phyloP scores from a whole-genome alignment of 805 yeast species.

The Candida fluviatilis region DNA sequence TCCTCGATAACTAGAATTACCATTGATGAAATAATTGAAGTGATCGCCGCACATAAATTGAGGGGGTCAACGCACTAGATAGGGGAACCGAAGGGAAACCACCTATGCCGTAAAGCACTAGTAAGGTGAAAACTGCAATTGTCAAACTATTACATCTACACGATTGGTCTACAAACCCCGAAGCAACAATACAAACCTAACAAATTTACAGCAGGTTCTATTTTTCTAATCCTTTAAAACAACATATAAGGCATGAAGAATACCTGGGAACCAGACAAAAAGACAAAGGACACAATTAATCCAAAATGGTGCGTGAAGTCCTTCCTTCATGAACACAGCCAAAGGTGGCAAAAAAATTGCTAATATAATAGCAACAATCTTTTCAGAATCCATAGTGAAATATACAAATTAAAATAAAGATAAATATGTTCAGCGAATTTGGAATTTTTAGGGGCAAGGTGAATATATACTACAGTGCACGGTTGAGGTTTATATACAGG shows the following conservation, averaged over 20 bases:
- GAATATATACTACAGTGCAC: too few species aligned
- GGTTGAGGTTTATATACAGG: too few species aligned
- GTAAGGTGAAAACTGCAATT: too few species aligned
- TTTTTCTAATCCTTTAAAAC: constrained; percentile 32
- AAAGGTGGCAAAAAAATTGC: constrained; percentile 71
- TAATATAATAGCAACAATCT: constrained; percentile 36
- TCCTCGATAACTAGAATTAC: too few species aligned
- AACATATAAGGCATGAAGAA: constrained; percentile 68
- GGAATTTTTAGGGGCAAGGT: not conserved
- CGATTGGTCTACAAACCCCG: too few species aligned
- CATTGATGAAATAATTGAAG: too few species aligned
- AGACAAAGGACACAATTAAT: constrained; percentile 60
- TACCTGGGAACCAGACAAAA: constrained; percentile 75
- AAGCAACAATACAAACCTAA: not conserved
- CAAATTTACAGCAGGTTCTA: not conserved
- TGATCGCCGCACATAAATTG: too few species aligned
- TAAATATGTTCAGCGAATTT: not conserved
- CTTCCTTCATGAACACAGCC: constrained; percentile 68
- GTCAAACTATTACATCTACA: too few species aligned
- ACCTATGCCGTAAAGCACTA: too few species aligned
- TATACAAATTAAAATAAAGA: not conserved
- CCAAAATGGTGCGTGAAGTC: constrained; percentile 60
- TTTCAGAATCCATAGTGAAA: constrained; percentile 33
- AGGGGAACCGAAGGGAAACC: too few species aligned
- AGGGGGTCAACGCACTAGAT: too few species aligned